Conservation (phyloP, 306 rosid genomes). For the Myrica gale region DNA sequence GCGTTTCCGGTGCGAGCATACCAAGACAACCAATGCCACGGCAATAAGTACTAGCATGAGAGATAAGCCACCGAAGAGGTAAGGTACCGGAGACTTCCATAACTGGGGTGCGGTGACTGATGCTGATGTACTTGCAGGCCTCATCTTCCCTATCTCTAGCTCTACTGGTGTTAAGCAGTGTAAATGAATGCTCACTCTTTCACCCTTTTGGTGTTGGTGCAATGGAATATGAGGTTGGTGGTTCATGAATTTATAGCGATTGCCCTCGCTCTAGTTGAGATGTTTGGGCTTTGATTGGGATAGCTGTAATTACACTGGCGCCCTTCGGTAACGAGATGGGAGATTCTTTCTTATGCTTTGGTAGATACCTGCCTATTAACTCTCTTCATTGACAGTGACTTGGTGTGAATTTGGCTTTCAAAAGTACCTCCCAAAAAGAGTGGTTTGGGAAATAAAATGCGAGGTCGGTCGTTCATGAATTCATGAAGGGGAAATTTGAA, state of each 20-base stretch:
- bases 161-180: too few relatives aligned
- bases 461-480: constrained; percentile 32
- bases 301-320: background rate
- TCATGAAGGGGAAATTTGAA: constrained; percentile 39
- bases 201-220: background rate
- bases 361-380: background rate
- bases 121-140: constrained; percentile 40
- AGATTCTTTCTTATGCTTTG: constrained; percentile 1
- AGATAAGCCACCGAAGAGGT: constrained; percentile 73
- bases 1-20: constrained; percentile 50
- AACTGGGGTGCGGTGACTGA: constrained; percentile 13
- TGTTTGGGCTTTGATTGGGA: background rate
- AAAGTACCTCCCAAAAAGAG: background rate
- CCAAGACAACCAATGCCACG: constrained; percentile 60
- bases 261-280: background rate
- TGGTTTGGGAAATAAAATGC: constrained; percentile 3
- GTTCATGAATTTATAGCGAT: background rate
- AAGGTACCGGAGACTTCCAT: constrained; percentile 81
- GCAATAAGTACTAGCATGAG: constrained; percentile 52
- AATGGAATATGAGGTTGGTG: background rate
- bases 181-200: background rate
- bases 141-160: constrained; percentile 24
- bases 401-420: background rate
- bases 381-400: background rate
- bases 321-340: background rate